A percentile compares a stretch with the other conserved stretches of the same genome.
These are phyloP conservation scores for Sparassis latifolia DNA, from an alignment of 1,284 basidiomycete species.

Conservation along the genomic window DNA sequence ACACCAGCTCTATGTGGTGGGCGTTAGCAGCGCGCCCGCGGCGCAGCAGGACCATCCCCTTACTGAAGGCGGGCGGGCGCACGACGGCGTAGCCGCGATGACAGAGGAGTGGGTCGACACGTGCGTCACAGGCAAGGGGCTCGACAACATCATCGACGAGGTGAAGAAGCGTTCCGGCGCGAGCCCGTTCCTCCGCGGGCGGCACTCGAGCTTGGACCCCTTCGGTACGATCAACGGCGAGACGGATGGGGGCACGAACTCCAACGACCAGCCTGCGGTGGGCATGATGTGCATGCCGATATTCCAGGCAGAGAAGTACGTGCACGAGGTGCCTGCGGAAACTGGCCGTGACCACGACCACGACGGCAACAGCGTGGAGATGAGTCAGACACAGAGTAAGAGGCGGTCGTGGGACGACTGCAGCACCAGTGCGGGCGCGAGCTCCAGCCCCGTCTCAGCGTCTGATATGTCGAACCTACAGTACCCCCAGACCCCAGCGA, in stretches of 20 bases:
- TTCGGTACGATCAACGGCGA: slow-evolving; percentile 36
- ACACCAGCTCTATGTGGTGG: neutral
- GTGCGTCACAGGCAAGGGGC: slow-evolving; percentile 39
- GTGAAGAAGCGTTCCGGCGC: slow-evolving; percentile 42
- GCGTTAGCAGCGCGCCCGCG: neutral
- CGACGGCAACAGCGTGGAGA: too few relatives aligned
- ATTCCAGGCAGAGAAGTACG: slow-evolving; percentile 12
- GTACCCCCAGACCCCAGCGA: too few relatives aligned
- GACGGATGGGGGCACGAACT: neutral
- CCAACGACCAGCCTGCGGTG: slow-evolving; percentile 25
- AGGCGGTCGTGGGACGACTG: too few relatives aligned
- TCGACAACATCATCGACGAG: slow-evolving; percentile 41
- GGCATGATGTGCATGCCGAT: slow-evolving; percentile 8
- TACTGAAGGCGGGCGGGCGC: too few relatives aligned
- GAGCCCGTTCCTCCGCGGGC: slow-evolving; percentile 42
- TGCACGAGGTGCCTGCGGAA: neutral
- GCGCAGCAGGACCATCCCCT: too few relatives aligned
- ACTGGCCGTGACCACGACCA: too few relatives aligned
- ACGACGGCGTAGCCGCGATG: neutral
- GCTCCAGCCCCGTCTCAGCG: too few relatives aligned
- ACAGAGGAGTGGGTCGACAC: slow-evolving; percentile 13
- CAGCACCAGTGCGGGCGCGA: too few relatives aligned
- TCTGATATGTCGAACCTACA: too few relatives aligned
- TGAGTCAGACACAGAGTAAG: too few relatives aligned
- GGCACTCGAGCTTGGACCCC: slow-evolving; percentile 44